Conservation (phyloP, 208 protist genomes). For the Trypanosoma melophagium region DNA sequence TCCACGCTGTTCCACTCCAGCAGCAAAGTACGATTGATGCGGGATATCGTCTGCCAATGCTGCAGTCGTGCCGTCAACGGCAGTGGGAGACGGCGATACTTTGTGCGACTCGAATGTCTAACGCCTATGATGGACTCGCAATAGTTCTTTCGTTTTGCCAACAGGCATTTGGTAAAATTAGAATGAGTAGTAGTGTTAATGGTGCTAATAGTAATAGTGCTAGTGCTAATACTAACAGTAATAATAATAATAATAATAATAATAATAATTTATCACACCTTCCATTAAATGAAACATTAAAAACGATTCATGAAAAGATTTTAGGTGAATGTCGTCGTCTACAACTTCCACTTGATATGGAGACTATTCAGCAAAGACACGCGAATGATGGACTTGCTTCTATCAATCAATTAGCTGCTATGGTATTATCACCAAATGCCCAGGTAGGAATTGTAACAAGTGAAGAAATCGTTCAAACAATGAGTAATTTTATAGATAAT, state of each 20-base stretch:
- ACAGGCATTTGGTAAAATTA: slow-evolving; percentile 52
- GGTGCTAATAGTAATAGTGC: neutral
- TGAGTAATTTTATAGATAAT: slow-evolving; percentile 77
- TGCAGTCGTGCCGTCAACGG: slow-evolving; percentile 59
- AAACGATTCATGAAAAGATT: slow-evolving; percentile 69
- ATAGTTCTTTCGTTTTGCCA: slow-evolving; percentile 75
- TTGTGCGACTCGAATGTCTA: slow-evolving; percentile 69
- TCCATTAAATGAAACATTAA: slow-evolving; percentile 56
- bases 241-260: slow-evolving; percentile 33
- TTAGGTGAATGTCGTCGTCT: slow-evolving; percentile 52
- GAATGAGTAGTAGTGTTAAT: slow-evolving; percentile 16
- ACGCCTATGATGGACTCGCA: slow-evolving; percentile 74
- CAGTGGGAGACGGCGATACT: slow-evolving; percentile 78
- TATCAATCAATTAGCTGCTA: slow-evolving; percentile 83
- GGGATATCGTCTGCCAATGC: slow-evolving; percentile 72
- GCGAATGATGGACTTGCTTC: slow-evolving; percentile 79
- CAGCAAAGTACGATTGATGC: slow-evolving; percentile 79
- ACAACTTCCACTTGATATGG: slow-evolving; percentile 70
- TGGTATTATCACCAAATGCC: slow-evolving; percentile 64
- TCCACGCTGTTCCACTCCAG: slow-evolving; percentile 80
- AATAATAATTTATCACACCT: slow-evolving; percentile 39
- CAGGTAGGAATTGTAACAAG: slow-evolving; percentile 47
- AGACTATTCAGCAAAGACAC: slow-evolving; percentile 78
- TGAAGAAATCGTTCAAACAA: slow-evolving; percentile 57
- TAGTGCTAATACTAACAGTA: neutral